Evolutionary conservation across 345 rosid genomes (phyloP).

Genomic region (Populus ilicifolia): DNA sequence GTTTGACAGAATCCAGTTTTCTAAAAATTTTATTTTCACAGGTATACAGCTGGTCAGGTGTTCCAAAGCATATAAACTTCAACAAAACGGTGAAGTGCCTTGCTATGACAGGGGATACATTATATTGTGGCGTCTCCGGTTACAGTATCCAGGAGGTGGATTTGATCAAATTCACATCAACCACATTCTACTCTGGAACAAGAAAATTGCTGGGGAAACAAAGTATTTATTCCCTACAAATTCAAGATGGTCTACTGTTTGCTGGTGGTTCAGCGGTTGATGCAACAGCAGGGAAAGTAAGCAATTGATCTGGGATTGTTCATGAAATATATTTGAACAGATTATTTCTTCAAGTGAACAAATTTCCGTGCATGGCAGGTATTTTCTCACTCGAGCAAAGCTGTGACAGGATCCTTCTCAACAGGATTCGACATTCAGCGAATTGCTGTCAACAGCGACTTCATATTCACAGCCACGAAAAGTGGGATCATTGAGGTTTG

Average conservation of each 20-base stretch:
- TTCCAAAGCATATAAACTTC: constrained; percentile 49
- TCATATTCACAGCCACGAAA: constrained; percentile 53
- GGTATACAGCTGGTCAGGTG: constrained; percentile 60
- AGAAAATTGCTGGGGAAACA: constrained; percentile 56
- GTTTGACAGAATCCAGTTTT: background rate
- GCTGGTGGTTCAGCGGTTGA: constrained; percentile 50
- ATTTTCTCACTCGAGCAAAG: constrained; percentile 34
- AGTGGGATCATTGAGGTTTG: constrained; percentile 56
- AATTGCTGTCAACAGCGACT: constrained; percentile 42
- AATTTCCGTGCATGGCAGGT: constrained; percentile 29
- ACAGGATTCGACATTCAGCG: constrained; percentile 39
- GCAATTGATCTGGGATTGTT: background rate
- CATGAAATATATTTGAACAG: background rate
- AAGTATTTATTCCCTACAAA: constrained; percentile 35
- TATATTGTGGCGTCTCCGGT: constrained; percentile 57
- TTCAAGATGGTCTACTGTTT: constrained; percentile 36
- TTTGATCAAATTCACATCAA: constrained; percentile 31
- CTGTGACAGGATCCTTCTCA: constrained; percentile 34
- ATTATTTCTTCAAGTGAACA: background rate
- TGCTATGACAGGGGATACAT: constrained; percentile 43
- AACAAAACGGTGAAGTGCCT: constrained; percentile 47
- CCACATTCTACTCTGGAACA: constrained; percentile 45
- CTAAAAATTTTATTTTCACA: constrained; percentile 13
- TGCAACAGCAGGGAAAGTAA: constrained; percentile 58
- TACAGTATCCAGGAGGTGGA: constrained; percentile 60